A percentile compares a stretch with the other conserved stretches of the same genome.
These are phyloP conservation scores for Chlamydomonas applanata DNA, from an alignment of 139 green algal genomes.

Conservation along the genomic window DNA sequence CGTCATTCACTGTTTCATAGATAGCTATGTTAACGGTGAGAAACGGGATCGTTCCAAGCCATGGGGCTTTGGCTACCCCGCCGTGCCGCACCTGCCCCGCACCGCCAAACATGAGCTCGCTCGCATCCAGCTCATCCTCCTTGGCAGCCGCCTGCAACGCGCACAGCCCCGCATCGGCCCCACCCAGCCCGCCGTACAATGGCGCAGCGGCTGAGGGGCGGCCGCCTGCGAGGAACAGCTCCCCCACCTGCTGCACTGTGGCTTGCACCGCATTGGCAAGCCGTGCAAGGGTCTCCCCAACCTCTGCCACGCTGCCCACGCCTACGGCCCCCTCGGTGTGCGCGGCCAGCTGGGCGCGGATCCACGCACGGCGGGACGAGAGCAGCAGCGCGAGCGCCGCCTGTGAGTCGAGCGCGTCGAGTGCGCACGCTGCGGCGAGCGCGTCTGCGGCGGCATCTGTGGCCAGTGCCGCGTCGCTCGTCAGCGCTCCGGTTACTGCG, in stretches of 20 bases:
- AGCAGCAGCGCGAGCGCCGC: conserved; percentile 55
- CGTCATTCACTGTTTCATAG: no score
- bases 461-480: conserved; percentile 17
- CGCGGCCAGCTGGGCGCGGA: conserved; percentile 18
- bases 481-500: conserved; percentile 38
- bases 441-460: conserved; percentile 47
- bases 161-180: conserved; percentile 32
- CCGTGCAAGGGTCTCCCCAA: conserved; percentile 24
- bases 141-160: conserved; percentile 39
- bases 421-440: conserved; percentile 40
- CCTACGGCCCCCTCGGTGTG: not conserved
- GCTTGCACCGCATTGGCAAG: conserved; percentile 49
- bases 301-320: not conserved
- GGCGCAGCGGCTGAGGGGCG: conserved; percentile 19
- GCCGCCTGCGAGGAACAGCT: conserved; percentile 70
- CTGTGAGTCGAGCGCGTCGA: conserved; percentile 37
- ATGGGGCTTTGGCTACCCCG: no score
- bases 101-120: conserved; percentile 61
- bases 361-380: conserved; percentile 26
- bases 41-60: no score
- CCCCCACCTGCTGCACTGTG: conserved; percentile 57
- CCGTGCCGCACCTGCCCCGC: not conserved
- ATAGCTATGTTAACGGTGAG: no score
- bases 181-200: not conserved
- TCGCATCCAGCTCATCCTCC: conserved; percentile 47